Evolutionary conservation across 2,329 filamentous ascomycete genomes (phyloP).

Genomic region (Onygenales sp.): DNA sequence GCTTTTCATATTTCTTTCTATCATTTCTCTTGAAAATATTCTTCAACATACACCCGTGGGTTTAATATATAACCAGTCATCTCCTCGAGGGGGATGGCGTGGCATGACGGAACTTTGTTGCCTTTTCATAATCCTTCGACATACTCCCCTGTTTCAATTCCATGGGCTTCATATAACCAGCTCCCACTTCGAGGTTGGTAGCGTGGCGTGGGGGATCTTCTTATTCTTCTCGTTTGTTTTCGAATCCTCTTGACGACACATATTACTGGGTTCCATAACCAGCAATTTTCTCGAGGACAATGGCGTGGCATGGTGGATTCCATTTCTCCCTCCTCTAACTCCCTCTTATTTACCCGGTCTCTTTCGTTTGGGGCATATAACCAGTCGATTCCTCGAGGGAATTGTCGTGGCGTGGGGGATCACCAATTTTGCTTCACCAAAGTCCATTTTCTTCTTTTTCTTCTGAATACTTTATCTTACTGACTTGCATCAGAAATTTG

Average conservation of each 20-base stretch:
- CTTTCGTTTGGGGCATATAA: background rate
- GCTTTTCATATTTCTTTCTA: background rate
- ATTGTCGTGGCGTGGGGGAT: slow-evolving; percentile 4
- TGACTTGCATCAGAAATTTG: too few relatives aligned
- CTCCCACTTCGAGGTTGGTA: background rate
- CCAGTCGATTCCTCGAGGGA: slow-evolving; percentile 2
- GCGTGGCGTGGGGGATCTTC: background rate
- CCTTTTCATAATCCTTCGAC: background rate
- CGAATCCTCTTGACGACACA: too few relatives aligned
- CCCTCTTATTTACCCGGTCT: too few relatives aligned
- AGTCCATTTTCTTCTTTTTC: too few relatives aligned
- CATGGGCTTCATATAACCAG: slow-evolving; percentile 3
- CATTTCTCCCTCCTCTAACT: too few relatives aligned
- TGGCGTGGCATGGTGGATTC: too few relatives aligned
- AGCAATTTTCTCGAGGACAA: too few relatives aligned
- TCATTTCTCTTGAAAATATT: background rate
- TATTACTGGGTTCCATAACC: too few relatives aligned
- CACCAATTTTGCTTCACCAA: too few relatives aligned
- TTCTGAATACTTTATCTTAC: too few relatives aligned
- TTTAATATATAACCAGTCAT: background rate
- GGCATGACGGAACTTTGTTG: too few relatives aligned
- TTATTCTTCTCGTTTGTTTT: background rate
- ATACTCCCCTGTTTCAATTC: background rate
- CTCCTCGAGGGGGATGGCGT: background rate
- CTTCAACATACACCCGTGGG: background rate